Evolutionary conservation across 2,329 filamentous ascomycete genomes (phyloP), one percentile per base, ranked within the genome.

Genomic region (Paramyrothecium roridum): DNA sequence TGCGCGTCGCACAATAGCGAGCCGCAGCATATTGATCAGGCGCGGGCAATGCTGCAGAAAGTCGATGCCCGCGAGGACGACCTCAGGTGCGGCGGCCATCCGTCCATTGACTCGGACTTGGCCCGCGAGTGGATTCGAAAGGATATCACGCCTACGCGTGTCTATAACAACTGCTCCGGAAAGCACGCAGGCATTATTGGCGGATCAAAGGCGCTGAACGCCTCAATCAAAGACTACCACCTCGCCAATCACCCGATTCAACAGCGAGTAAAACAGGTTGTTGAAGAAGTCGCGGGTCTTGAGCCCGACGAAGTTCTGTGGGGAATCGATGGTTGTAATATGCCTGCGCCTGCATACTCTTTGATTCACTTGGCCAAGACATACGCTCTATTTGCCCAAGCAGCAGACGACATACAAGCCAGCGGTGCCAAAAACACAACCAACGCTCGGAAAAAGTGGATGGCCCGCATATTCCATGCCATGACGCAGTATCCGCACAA

Each of bases 161-260:
- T 78, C 0, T 71, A 67, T 50, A 80, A 74, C 52, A 79, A 79
- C 55, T 80, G 77, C 57, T 79, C 77, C 0, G 78, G 76, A 1
- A 80, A 80, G 45, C 77, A 80, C 58, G 73, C 67, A 3, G 77
- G 73, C 1, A 80, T 80, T 76, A 60, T 80, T 21, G 76, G 72
- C 1, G 78, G 71, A 1, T 67, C 76, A 0, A 67, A 64, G 26
- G 69, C 71, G 0, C 52, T 80, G 0, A 72, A 68, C 1, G 70
- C 63, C 0, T 56, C 61, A 3, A 53, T 70, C 3, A 54, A 21
- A 0, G 63, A 61, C 45, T 78, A 78, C 56, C 74, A 79, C 49
- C 55, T 67, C 0, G 57, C 66, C 0, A 56, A 57, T 0, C 70
- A 76, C 55, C 72, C 73, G 0, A 65, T 79, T 20, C 78, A 80